Evolutionary conservation across 2,329 filamentous ascomycete genomes (phyloP).

Genomic region (Rasamsonia emersonii): DNA sequence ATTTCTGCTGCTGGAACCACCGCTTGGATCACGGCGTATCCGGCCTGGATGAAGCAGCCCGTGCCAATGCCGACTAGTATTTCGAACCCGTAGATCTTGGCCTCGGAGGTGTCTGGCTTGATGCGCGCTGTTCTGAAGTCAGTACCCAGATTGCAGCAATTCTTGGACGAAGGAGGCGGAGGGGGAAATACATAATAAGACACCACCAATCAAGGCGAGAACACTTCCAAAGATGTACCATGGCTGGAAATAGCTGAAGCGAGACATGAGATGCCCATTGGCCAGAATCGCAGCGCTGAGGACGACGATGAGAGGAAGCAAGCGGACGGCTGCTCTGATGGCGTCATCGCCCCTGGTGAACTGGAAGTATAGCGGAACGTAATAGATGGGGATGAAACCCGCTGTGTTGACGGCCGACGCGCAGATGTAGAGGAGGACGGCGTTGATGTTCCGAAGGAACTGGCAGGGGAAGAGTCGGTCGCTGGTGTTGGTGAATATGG

Average conservation of each 20-base stretch:
- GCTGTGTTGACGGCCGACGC: slow-evolving; percentile 28
- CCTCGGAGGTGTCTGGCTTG: slow-evolving; percentile 9
- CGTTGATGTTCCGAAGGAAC: slow-evolving; percentile 31
- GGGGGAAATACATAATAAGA: slow-evolving; percentile 10
- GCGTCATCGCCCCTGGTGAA: slow-evolving; percentile 37
- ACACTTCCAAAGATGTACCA: slow-evolving; percentile 18
- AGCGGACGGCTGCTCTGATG: slow-evolving; percentile 17
- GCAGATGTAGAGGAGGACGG: slow-evolving; percentile 37
- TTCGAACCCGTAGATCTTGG: slow-evolving; percentile 17
- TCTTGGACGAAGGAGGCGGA: background rate
- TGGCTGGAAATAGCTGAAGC: slow-evolving; percentile 12
- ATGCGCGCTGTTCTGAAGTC: slow-evolving; percentile 7
- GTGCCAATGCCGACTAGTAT: slow-evolving; percentile 17
- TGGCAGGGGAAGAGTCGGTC: slow-evolving; percentile 43
- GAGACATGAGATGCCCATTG: slow-evolving; percentile 14
- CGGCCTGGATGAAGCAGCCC: slow-evolving; percentile 12
- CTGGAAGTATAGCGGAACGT: slow-evolving; percentile 46
- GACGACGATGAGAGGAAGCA: slow-evolving; percentile 18
- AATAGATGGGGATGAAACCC: slow-evolving; percentile 38
- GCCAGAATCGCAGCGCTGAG: slow-evolving; percentile 11
- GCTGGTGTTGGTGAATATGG: slow-evolving; percentile 35
- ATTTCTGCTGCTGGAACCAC: slow-evolving; percentile 4
- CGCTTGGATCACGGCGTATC: slow-evolving; percentile 14
- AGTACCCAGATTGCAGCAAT: background rate
- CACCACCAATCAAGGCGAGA: slow-evolving; percentile 15